Conservation (phyloP, 2,329 filamentous ascomycete genomes). For the Penicillium sp. region DNA sequence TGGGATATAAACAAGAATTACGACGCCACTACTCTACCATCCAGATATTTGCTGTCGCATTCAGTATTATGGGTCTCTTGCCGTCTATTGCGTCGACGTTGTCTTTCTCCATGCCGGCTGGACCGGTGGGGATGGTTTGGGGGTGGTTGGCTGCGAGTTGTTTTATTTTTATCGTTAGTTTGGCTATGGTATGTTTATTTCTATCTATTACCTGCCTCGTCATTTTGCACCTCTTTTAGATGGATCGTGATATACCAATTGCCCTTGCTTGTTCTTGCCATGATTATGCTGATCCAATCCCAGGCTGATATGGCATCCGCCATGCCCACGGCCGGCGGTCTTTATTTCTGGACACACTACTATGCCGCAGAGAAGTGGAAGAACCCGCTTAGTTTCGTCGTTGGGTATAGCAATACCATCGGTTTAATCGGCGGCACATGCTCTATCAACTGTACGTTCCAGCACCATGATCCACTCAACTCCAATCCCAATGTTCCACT, state of each 20-base stretch:
- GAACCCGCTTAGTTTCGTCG: conserved; percentile 63
- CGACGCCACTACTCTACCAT: conserved; percentile 64
- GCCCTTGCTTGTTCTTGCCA: not conserved
- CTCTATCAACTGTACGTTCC: conserved; percentile 61
- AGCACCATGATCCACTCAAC: too few relatives aligned
- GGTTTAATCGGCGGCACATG: conserved; percentile 65
- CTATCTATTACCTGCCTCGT: not conserved
- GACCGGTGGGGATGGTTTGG: conserved; percentile 66
- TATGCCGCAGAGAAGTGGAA: conserved; percentile 59
- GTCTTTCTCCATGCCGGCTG: conserved; percentile 62
- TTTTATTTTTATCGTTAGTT: conserved; percentile 54
- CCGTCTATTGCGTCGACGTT: conserved; percentile 65
- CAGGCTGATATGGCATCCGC: conserved; percentile 56
- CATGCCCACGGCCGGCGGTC: conserved; percentile 63
- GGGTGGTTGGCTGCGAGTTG: conserved; percentile 18
- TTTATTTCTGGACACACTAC: conserved; percentile 66
- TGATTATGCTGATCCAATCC: not conserved
- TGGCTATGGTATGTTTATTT: conserved; percentile 57
- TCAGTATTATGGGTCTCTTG: conserved; percentile 65
- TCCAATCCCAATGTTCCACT: too few relatives aligned
- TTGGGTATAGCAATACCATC: conserved; percentile 65
- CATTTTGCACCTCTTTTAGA: too few relatives aligned
- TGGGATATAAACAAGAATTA: conserved; percentile 64
- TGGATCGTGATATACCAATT: too few relatives aligned
- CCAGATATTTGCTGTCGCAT: conserved; percentile 65